phyloP scores from a whole-genome alignment of 164 flowering plant species.

The Warburgia ugandensis region DNA sequence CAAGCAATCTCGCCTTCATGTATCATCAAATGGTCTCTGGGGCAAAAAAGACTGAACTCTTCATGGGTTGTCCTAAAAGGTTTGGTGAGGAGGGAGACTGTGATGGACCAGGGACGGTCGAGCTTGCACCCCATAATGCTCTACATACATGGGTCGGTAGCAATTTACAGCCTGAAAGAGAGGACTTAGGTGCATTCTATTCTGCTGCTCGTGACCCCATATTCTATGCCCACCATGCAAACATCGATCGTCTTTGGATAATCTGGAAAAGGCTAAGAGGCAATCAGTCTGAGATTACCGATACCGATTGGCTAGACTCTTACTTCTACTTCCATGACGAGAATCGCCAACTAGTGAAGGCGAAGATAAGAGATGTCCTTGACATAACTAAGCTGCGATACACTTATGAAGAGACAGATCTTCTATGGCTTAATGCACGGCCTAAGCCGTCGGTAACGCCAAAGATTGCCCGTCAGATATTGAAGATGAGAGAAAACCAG shows the following conservation, averaged over 20 bases:
- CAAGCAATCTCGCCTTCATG: slow-evolving; percentile 15
- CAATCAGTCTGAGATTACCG: slow-evolving; percentile 7
- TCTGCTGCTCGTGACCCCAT: slow-evolving; percentile 23
- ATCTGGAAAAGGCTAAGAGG: slow-evolving; percentile 12
- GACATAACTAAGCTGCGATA: slow-evolving; percentile 20
- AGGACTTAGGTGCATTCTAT: slow-evolving; percentile 22
- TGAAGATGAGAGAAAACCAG: slow-evolving; percentile 11
- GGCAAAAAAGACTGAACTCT: slow-evolving; percentile 24
- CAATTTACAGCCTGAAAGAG: slow-evolving; percentile 15
- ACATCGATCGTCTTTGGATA: slow-evolving; percentile 25
- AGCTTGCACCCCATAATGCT: slow-evolving; percentile 24
- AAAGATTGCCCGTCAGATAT: slow-evolving; percentile 15
- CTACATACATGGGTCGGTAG: slow-evolving; percentile 23
- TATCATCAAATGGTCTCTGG: slow-evolving; percentile 28
- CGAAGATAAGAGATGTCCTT: slow-evolving; percentile 16
- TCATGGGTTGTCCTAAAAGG: slow-evolving; percentile 18
- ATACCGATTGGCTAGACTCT: slow-evolving; percentile 21
- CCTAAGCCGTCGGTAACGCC: slow-evolving; percentile 23
- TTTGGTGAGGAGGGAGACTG: slow-evolving; percentile 18
- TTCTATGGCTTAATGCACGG: slow-evolving; percentile 22
- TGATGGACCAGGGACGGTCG: slow-evolving; percentile 22
- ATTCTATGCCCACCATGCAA: slow-evolving; percentile 23
- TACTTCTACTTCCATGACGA: slow-evolving; percentile 23
- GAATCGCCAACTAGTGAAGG: slow-evolving; percentile 14
- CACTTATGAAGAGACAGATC: slow-evolving; percentile 10